These are phyloP conservation scores for Xenosphaeropsis pyriputrescens DNA, from an alignment of 2,329 filamentous ascomycete species.

Conservation along the genomic window DNA sequence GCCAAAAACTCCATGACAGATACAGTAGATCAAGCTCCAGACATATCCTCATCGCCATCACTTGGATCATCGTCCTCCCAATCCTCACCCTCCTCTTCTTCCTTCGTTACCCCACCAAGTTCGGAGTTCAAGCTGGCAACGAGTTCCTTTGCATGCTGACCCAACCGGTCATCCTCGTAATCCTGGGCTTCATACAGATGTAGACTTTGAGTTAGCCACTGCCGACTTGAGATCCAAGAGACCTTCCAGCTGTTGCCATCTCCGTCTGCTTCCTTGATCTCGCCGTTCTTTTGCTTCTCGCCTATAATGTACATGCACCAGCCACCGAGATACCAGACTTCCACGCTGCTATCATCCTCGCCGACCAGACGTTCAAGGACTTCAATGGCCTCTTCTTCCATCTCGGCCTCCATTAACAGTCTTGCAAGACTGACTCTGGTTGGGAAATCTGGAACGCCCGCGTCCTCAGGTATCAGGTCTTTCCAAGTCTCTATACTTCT, in stretches of 20 bases:
- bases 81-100: constrained; percentile 29
- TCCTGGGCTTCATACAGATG: constrained; percentile 65
- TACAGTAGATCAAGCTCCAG: constrained; percentile 21
- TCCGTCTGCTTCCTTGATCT: constrained; percentile 18
- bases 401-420: constrained; percentile 76
- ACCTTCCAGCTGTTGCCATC: constrained; percentile 27
- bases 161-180: constrained; percentile 72
- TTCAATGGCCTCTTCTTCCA: constrained; percentile 72
- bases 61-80: constrained; percentile 34
- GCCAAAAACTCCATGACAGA: constrained; percentile 6
- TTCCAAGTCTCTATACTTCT: constrained; percentile 77
- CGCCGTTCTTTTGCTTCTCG: constrained; percentile 42
- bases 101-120: constrained; percentile 45
- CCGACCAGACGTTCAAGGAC: constrained; percentile 71
- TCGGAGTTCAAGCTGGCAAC: constrained; percentile 46
- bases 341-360: constrained; percentile 89
- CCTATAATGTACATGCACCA: constrained; percentile 79
- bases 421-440: constrained; percentile 72
- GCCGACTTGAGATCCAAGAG: constrained; percentile 58
- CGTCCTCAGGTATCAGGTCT: constrained; percentile 57
- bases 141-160: constrained; percentile 62
- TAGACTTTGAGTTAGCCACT: constrained; percentile 72
- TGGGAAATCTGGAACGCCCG: constrained; percentile 69
- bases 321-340: constrained; percentile 93
- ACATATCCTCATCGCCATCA: constrained; percentile 37